Percentiles rank a stretch among this genome's conserved stretches.
Conservation (phyloP, 345 rosid species). For the Eucalyptus marginata region DNA sequence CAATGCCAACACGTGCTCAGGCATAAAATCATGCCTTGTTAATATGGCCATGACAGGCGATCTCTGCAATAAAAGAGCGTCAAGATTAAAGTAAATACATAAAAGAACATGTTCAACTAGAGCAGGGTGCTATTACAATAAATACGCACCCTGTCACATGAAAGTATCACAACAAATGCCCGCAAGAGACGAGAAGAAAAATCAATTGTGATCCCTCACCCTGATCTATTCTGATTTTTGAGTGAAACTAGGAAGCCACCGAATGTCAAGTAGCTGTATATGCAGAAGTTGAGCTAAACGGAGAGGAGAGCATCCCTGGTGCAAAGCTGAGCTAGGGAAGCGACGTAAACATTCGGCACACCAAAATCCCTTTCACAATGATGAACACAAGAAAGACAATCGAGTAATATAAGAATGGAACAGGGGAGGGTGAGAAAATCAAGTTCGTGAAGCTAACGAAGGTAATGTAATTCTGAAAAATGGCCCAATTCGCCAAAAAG, state of each 20-base stretch:
- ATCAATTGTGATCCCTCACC: no score
- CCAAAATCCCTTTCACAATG: neutral
- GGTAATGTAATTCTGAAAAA: neutral
- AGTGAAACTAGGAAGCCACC: no score
- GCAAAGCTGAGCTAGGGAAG: no score
- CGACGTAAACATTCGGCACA: neutral
- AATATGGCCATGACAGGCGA: conserved; percentile 71
- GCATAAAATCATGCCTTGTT: conserved; percentile 94
- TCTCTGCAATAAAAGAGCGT: conserved; percentile 29
- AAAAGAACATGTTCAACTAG: no score
- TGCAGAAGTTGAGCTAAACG: no score
- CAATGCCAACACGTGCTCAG: conserved; percentile 63
- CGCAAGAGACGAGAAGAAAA: no score
- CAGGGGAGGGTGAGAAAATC: neutral
- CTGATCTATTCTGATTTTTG: no score
- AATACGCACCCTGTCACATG: no score
- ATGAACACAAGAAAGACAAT: neutral
- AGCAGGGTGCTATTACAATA: no score
- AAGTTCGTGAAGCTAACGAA: neutral
- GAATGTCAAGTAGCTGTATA: no score
- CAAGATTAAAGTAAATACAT: neutral
- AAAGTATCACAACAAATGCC: no score
- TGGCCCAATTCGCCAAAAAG: neutral
- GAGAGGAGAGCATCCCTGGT: no score
- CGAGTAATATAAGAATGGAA: neutral